Base-by-base conservation (phyloP, 2,329 filamentous ascomycete species). In the Alternaria novae-zelandiae region DNA sequence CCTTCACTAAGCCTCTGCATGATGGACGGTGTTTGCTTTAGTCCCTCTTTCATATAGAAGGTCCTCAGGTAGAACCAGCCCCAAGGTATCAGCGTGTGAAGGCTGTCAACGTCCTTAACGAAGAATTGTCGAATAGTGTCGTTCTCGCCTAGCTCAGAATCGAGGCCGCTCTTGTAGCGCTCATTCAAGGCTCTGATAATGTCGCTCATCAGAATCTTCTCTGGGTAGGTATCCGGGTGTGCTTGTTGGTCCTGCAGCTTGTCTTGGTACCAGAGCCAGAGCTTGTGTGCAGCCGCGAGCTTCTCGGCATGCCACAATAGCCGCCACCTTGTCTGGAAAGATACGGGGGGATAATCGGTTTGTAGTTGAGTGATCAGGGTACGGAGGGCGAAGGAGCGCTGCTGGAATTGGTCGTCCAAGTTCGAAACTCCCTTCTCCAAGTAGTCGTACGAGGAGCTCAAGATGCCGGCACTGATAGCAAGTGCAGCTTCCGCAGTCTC, bases 221-320 rank as follows among this genome's bases (percentile, higher is more conserved):
- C 85, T 41, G 87, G 86, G 17, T 85, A 83, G 13, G 87, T 84
- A 55, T 87, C 71, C 32, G 74, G 86, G 8, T 90, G 85, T 55
- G 89, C 89, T 13, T 85, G 82, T 75, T 97, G 91, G 71, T 96
- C 92, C 45, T 88, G 85, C 65, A 77, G 66, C 84, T 90, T 90
- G 8, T 84, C 83, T 74, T 97, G 92, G 73, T 97, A 93, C 57
- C 88, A 85, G 65, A 89, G 89, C 94, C 95, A 98, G 41, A 98
- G 85, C 49, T 89, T 85, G 64, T 87, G 86, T 17, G 93, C 93
- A 36, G 94, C 92, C 46, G 91, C 89, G 82, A 98, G 87, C 80
- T 94, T 97, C 79, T 99, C 96, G 0, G 95, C 95, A 73, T 95
- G 90, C 85, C 90, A 92, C n/a, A 99, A 83, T 30, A 99, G 81